Percentiles rank a stretch among this genome's conserved stretches.
Conservation (phyloP, 2,329 filamentous ascomycete species). For the Herpotrichia juniperi region DNA sequence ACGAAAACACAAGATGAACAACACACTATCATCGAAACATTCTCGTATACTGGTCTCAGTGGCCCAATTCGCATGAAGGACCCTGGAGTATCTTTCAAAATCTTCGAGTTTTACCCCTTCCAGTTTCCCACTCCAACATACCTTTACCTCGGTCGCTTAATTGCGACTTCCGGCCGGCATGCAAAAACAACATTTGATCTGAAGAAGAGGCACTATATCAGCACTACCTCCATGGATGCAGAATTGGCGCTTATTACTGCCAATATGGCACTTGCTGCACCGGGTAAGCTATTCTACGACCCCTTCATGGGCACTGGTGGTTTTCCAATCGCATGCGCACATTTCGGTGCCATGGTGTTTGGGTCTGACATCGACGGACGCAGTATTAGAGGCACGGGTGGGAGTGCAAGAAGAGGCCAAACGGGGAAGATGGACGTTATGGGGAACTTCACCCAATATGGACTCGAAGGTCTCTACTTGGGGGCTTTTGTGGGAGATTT, state of each 20-base stretch:
- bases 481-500: slow-evolving; percentile 86
- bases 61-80: slow-evolving; percentile 79
- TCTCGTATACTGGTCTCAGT: slow-evolving; percentile 76
- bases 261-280: slow-evolving; percentile 82
- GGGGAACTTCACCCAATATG: slow-evolving; percentile 87
- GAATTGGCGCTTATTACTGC: slow-evolving; percentile 90
- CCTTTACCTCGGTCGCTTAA: slow-evolving; percentile 74
- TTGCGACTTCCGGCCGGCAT: slow-evolving; percentile 71
- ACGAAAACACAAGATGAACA: slow-evolving; percentile 69
- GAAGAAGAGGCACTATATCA: slow-evolving; percentile 93
- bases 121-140: slow-evolving; percentile 60
- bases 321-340: slow-evolving; percentile 86
- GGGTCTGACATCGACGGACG: slow-evolving; percentile 95
- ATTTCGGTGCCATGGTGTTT: slow-evolving; percentile 83
- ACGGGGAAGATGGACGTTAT: slow-evolving; percentile 56
- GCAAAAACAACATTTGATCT: slow-evolving; percentile 78
- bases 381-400: slow-evolving; percentile 74
- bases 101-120: no score
- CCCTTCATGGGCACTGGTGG: slow-evolving; percentile 96
- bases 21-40: slow-evolving; percentile 78
- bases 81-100: slow-evolving; percentile 64
- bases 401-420: slow-evolving; percentile 48
- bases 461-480: slow-evolving; percentile 67
- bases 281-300: slow-evolving; percentile 89
- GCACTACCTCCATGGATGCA: slow-evolving; percentile 96